Evolutionary conservation across 495 filamentous ascomycete species (phyloP).

Genomic region (Aspergillus funiculosus): DNA sequence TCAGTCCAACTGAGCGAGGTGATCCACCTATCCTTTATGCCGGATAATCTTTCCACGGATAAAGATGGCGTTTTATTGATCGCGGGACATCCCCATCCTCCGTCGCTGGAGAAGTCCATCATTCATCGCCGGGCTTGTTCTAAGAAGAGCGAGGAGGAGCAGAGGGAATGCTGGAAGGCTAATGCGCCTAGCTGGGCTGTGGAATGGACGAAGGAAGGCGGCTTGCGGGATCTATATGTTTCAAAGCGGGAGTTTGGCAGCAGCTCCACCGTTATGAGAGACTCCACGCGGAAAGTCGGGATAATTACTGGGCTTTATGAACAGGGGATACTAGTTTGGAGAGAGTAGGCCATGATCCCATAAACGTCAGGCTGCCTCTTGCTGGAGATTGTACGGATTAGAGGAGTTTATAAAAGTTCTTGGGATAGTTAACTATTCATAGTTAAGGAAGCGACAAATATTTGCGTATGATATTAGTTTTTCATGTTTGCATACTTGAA

Average conservation of each 20-base stretch:
- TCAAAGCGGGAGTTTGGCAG: conserved; percentile 27
- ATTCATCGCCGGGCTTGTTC: conserved; percentile 21
- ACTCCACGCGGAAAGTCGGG: conserved; percentile 33
- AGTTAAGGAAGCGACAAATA: too few species aligned
- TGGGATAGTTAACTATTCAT: too few species aligned
- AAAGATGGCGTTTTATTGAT: conserved; percentile 33
- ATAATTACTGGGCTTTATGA: conserved; percentile 41
- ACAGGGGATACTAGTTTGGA: conserved; percentile 40
- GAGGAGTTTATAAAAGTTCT: too few species aligned
- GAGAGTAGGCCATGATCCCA: conserved; percentile 27
- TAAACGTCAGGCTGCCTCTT: too few species aligned
- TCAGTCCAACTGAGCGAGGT: conserved; percentile 15
- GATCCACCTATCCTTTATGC: conserved; percentile 27
- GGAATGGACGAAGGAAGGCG: conserved; percentile 31
- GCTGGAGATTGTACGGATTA: too few species aligned
- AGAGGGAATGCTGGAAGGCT: conserved; percentile 23
- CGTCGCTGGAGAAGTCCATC: conserved; percentile 23
- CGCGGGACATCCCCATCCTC: conserved; percentile 38
- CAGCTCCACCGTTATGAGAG: conserved; percentile 33
- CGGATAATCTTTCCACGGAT: conserved; percentile 40
- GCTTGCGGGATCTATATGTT: conserved; percentile 33
- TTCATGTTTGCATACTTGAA: too few species aligned
- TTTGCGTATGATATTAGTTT: too few species aligned
- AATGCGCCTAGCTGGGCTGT: conserved; percentile 33
- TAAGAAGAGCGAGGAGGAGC: conserved; percentile 14